A percentile compares a stretch with the other conserved stretches of the same genome.
phyloP scores from a whole-genome alignment of 2,329 filamentous ascomycete genomes.

The Curvularia lunata region DNA sequence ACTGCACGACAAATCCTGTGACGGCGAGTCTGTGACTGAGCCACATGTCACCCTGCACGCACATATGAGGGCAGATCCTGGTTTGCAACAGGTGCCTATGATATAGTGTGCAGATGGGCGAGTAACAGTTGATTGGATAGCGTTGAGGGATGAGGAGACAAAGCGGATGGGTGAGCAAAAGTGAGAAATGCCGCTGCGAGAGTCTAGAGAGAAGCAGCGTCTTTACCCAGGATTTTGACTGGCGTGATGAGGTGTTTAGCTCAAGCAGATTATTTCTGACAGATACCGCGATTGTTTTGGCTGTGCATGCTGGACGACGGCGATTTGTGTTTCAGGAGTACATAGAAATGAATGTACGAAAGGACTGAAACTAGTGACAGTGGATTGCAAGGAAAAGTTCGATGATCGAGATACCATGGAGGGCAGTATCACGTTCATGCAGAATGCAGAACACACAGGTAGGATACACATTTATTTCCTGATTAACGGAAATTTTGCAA shows the following conservation, averaged over 20 bases:
- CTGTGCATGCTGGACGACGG: no score
- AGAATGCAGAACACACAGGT: not conserved
- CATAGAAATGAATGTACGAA: no score
- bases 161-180: not conserved
- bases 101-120: constrained; percentile 17
- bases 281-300: no score
- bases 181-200: no score
- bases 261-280: no score
- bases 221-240: no score
- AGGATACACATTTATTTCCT: not conserved
- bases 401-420: no score
- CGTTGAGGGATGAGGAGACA: constrained; percentile 28
- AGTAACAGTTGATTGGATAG: constrained; percentile 36
- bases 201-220: no score
- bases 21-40: constrained; percentile 19
- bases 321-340: no score
- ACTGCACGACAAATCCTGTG: constrained; percentile 30
- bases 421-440: not conserved
- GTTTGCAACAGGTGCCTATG: constrained; percentile 26
- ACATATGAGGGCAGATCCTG: no score
- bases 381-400: no score
- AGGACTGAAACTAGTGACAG: not conserved
- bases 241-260: no score
- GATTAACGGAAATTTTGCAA: not conserved
- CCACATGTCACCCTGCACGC: constrained; percentile 21